phyloP scores from a whole-genome alignment of 257 asterid genomes.

The Petrea volubilis region DNA sequence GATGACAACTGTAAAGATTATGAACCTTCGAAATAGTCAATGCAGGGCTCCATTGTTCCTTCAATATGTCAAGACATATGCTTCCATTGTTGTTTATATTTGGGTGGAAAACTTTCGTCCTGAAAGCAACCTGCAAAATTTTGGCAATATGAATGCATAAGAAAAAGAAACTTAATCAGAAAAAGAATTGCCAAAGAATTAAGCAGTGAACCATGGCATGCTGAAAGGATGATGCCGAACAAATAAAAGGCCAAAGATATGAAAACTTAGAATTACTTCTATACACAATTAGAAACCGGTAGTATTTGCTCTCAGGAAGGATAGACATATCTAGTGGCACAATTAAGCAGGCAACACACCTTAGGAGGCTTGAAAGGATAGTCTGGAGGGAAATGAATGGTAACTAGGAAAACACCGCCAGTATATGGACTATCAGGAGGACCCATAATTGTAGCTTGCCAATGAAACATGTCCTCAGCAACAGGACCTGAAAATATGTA shows the following conservation, averaged over 20 bases:
- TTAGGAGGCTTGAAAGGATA: constrained; percentile 84
- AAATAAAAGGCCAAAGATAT: neutral
- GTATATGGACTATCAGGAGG: constrained; percentile 83
- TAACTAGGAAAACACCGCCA: constrained; percentile 76
- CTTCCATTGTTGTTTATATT: constrained; percentile 47
- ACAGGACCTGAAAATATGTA: constrained; percentile 59
- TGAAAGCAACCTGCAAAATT: constrained; percentile 38
- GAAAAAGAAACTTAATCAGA: neutral
- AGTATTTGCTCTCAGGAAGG: neutral
- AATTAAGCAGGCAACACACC: constrained; percentile 31
- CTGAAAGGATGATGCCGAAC: neutral
- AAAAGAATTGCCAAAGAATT: neutral
- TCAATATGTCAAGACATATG: constrained; percentile 47
- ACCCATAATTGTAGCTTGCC: constrained; percentile 90
- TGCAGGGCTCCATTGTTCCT: constrained; percentile 47
- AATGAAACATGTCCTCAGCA: constrained; percentile 82
- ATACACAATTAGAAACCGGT: neutral
- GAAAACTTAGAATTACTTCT: neutral
- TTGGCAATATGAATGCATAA: neutral
- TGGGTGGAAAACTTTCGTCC: constrained; percentile 44
- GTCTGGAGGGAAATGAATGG: constrained; percentile 81
- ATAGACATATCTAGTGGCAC: neutral
- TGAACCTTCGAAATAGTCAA: constrained; percentile 42
- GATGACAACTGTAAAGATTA: neutral
- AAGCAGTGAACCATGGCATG: neutral